Base-by-base conservation (phyloP, 2,329 filamentous ascomycete species). In the Sarocladium strictum region DNA sequence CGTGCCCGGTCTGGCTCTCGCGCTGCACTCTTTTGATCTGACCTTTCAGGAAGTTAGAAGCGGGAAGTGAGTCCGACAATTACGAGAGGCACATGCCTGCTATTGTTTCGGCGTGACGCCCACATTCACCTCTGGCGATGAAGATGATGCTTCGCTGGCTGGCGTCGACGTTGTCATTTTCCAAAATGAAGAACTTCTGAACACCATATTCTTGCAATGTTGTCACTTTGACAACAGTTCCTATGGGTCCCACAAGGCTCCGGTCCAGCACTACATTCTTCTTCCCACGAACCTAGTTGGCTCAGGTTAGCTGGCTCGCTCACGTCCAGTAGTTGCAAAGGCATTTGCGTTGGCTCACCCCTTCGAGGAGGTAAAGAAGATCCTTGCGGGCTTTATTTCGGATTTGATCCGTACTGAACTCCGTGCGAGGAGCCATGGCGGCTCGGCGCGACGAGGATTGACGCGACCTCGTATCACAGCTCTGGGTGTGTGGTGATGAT, bases 181-280 rank as follows among this genome's bases (percentile, higher is more conserved):
- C 94, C 47, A 99, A 78, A 66, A 97, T 87, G 76, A 97, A 99
- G 61, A 97, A 90, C 71, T 96, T 96, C 71, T 97, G 92, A 62
- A 99, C 92, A 27, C 95, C 95, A 74, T 97, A 97, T 66, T 99
- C 94, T 67, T 97, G 90, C 15, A 97, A 80, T 10, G 89, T 93
- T 21, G 93, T 93, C 66, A 97, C 96, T 70, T 97, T 97, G 73
- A 96, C 90, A 61, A 99, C 87, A 57, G 93, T 80, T 57, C 92
- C 90, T 62, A 99, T 81, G 27, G 92, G 90, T 23, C 93, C 94
- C 61, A 93, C 91, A 63, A 99, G 80, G 63, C 86, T 86, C 71
- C 88, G 89, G 69, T 97, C 93, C 66, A 99, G 87, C 53, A 99
- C 89, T 58, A 99, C 78, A 66, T 97, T 97, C 80, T 99, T 99